Evolutionary conservation across 495 filamentous ascomycete genomes (phyloP).

Genomic region (Talaromyces adpressus): DNA sequence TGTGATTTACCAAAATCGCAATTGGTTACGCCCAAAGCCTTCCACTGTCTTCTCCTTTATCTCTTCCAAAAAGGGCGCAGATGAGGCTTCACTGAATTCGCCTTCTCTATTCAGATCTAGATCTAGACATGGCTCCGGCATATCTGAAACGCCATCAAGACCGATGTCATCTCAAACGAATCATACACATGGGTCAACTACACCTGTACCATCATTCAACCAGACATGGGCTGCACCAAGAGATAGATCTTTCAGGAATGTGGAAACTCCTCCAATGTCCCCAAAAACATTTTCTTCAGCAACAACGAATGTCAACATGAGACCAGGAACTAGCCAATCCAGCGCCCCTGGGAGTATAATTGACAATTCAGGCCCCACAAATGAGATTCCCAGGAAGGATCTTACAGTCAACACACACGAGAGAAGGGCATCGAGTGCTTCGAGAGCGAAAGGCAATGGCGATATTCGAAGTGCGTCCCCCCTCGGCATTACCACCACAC

Average conservation of each 20-base stretch:
- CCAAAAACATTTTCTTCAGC: neutral
- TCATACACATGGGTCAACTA: neutral
- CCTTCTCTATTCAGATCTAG: neutral
- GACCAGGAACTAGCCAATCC: neutral
- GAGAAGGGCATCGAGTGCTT: neutral
- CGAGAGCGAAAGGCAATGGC: neutral
- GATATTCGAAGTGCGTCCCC: neutral
- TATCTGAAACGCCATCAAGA: neutral
- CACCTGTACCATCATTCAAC: neutral
- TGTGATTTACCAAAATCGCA: neutral
- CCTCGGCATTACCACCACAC: neutral
- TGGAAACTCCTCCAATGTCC: neutral
- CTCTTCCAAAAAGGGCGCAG: slow-evolving; percentile 2
- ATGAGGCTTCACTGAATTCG: neutral
- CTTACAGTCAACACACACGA: neutral
- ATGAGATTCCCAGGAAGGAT: neutral
- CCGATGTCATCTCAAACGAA: neutral
- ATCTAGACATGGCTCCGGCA: neutral
- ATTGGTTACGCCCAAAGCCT: neutral
- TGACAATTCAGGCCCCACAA: neutral
- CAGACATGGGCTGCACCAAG: neutral
- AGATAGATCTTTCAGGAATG: neutral
- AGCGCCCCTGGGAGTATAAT: neutral
- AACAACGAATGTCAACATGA: neutral
- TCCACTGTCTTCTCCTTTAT: slow-evolving; percentile 3